Evolutionary conservation across 306 rosid species (phyloP).

Genomic region (Rubus idaeus): DNA sequence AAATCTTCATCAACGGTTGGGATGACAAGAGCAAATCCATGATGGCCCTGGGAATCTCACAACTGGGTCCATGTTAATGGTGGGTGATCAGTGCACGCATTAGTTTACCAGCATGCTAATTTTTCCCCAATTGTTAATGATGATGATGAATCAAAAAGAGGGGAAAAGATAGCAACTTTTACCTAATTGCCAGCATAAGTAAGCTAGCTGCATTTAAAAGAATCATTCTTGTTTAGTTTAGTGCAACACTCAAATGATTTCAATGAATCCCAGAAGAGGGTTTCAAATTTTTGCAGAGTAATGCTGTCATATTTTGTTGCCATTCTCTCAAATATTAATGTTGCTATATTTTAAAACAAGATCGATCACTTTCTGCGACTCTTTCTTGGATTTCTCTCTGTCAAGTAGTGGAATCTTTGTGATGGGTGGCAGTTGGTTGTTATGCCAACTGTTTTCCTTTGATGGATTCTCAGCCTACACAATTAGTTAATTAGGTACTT

Average conservation of each 20-base stretch:
- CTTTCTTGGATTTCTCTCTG: neutral
- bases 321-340: neutral
- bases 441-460: slow-evolving; percentile 24
- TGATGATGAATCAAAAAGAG: neutral
- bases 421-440: slow-evolving; percentile 17
- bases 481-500: slow-evolving; percentile 9
- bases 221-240: neutral
- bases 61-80: slow-evolving; percentile 33
- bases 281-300: neutral
- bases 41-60: slow-evolving; percentile 36
- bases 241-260: neutral
- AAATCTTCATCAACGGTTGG: slow-evolving; percentile 32
- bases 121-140: slow-evolving; percentile 23
- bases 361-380: slow-evolving; percentile 18
- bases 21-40: slow-evolving; percentile 39
- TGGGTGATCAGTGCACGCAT: slow-evolving; percentile 42
- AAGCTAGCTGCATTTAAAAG: neutral
- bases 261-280: neutral
- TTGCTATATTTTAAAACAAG: slow-evolving; percentile 8
- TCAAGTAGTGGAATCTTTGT: slow-evolving; percentile 12
- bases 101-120: slow-evolving; percentile 33
- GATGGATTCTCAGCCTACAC: neutral
- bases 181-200: slow-evolving; percentile 40
- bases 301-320: neutral
- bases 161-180: slow-evolving; percentile 29